Conservation (phyloP, 805 yeast genomes). For the Candida koratica region DNA sequence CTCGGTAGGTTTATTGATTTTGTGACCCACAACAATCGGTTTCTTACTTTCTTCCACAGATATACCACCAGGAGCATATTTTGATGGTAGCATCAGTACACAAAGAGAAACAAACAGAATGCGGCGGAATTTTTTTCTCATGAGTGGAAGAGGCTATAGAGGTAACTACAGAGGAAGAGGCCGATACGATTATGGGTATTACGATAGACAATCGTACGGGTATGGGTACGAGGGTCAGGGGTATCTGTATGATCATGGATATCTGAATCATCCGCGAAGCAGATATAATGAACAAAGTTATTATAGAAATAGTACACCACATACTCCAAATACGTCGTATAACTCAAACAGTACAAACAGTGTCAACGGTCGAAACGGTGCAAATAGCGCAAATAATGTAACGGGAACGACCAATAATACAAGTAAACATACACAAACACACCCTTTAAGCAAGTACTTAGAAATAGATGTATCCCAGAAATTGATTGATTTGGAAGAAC, state of each 20-base stretch:
- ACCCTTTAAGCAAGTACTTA: slow-evolving; percentile 3
- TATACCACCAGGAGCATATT: slow-evolving; percentile 35
- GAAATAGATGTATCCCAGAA: slow-evolving; percentile 20
- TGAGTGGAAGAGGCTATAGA: slow-evolving; percentile 10
- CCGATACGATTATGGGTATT: slow-evolving; percentile 6
- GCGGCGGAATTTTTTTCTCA: neutral
- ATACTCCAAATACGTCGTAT: neutral
- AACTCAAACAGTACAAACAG: neutral
- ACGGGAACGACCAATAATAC: neutral
- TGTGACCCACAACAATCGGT: slow-evolving; percentile 24
- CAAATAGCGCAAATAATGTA: neutral
- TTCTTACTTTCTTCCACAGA: slow-evolving; percentile 19
- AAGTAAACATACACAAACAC: neutral
- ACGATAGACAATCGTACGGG: slow-evolving; percentile 1
- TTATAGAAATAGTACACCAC: neutral
- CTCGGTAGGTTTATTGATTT: slow-evolving; percentile 18
- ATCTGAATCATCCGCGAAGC: neutral
- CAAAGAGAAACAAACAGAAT: neutral
- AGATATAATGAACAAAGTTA: neutral
- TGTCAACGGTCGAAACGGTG: neutral
- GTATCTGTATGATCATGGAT: neutral
- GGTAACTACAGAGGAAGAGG: slow-evolving; percentile 10
- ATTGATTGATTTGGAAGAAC: slow-evolving; percentile 22
- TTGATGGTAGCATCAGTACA: slow-evolving; percentile 28
- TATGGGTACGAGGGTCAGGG: slow-evolving; percentile 3